Evolutionary conservation across 1,284 basidiomycete genomes (phyloP), one percentile per base, ranked within the genome.

Genomic region (Leccinum laetum): DNA sequence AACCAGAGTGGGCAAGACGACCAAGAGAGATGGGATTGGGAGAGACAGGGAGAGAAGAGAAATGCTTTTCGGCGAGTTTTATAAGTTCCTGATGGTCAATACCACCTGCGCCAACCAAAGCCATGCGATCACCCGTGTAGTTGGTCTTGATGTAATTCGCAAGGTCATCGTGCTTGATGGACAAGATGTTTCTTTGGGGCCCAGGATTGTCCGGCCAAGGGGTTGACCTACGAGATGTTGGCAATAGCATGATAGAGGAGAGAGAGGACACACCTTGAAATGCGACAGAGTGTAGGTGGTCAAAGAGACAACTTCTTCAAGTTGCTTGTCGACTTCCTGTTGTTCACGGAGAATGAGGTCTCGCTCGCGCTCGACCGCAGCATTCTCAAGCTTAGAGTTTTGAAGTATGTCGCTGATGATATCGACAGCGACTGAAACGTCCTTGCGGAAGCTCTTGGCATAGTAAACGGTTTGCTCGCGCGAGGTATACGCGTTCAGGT

Each of bases 381-480:
- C 73, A 67, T 80, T 81, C 76, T 99, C 98, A 63, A 99, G 86
- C 84, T 97, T 99, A 46, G 95, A 97, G 82, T 97, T 98, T 80
- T 98, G 96, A 60, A 99, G 87, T 74, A 99, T 99, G 81, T 99
- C 97, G 72, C 93, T 93, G 78, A 99, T 95, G 82, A 99, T 98
- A 81, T 98, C 95, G 68, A 99, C 96, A 44, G 95, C 90, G 67
- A 87, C 86, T 39, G 90, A 88, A 18, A 99, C 94, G 78, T 99
- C 98, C 84, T 97, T 93, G 79, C 93, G 88, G 89, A 99, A 99
- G 77, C 94, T 92, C 87, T 99, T 99, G 77, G 97, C 97, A 79
- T 99, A 99, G 85, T 99, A 99, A 69, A 99, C 96, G 37, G 98
- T 99, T 82, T 99, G 97, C 82, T 99, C 97, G 70, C 97, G 90